These are phyloP conservation scores for Schrenkiella parvula DNA, from an alignment of 345 rosid species.

Conservation along the genomic window DNA sequence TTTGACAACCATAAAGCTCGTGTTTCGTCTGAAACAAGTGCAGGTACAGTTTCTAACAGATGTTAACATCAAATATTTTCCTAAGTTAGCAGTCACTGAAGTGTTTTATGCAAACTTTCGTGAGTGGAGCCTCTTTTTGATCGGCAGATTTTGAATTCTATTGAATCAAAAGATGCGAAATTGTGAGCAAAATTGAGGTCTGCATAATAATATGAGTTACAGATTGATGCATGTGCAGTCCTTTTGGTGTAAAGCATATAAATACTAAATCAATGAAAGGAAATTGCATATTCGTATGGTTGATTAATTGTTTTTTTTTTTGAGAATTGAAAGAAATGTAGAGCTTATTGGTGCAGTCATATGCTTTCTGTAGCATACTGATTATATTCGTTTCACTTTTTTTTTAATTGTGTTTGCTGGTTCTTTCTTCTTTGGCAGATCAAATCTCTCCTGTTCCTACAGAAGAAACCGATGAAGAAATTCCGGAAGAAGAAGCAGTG, in stretches of 20 bases:
- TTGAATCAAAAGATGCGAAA: not conserved
- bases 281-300: not conserved
- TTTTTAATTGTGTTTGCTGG: slow-evolving; percentile 1
- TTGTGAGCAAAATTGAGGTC: not conserved
- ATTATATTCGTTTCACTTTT: not conserved
- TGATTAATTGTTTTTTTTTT: not conserved
- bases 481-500: slow-evolving; percentile 93
- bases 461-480: slow-evolving; percentile 77
- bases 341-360: not conserved
- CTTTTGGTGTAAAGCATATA: not conserved
- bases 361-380: not conserved
- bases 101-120: not conserved
- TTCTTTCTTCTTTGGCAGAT: slow-evolving; percentile 42
- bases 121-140: not conserved
- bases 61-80: not conserved
- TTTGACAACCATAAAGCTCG: slow-evolving; percentile 49
- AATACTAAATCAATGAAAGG: not conserved
- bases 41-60: slow-evolving; percentile 41
- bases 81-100: not conserved
- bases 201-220: not conserved
- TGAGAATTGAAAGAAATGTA: not conserved
- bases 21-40: slow-evolving; percentile 35
- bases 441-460: slow-evolving; percentile 46
- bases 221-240: not conserved
- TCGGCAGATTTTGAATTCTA: not conserved